Evolutionary conservation across 176 grass and related monocot species (phyloP).

Genomic region (maize (Zea mays)): Zm-B73-REFERENCE-NAM-5.0 NC_050096.1:14587001-14587500

Average conservation of each 20-base stretch:
- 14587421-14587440: not conserved
- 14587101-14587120: constrained; percentile 77
- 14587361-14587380: constrained; percentile 1
- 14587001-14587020: constrained; percentile 52
- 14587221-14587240: constrained; percentile 34
- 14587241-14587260: constrained; percentile 15
- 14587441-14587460: constrained; percentile 10
- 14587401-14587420: not conserved
- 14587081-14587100: constrained; percentile 90
- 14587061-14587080: constrained; percentile 56
- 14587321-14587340: constrained; percentile 27
- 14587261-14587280: constrained; percentile 9
- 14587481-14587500: not conserved
- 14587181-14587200: constrained; percentile 57
- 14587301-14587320: not conserved
- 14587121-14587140: constrained; percentile 93
- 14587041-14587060: constrained; percentile 57
- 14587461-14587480: constrained; percentile 1
- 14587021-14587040: constrained; percentile 81
- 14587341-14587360: not conserved
- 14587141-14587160: constrained; percentile 75
- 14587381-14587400: not conserved
- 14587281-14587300: constrained; percentile 7
- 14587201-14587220: constrained; percentile 48
- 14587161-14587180: constrained; percentile 45